Evolutionary conservation across 192 early-diverging fungal genomes (phyloP).

Genomic region (Backusella tarrabulga): DNA sequence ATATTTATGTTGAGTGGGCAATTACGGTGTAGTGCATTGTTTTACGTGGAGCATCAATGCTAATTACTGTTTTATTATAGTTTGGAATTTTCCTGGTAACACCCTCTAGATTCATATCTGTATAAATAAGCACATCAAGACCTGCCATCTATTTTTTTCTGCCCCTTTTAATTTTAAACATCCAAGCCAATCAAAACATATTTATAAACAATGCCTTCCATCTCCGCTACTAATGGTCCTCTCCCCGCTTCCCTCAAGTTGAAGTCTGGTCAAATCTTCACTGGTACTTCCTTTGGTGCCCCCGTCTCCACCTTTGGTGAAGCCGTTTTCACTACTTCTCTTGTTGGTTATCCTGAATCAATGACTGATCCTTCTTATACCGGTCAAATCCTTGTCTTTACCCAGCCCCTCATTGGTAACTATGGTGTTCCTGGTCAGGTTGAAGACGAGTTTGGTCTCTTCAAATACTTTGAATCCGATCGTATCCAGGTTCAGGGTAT

Average conservation of each 20-base stretch:
- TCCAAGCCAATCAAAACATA: neutral
- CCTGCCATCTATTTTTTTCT: constrained; percentile 3
- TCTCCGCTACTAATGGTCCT: constrained; percentile 21
- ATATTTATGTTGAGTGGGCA: neutral
- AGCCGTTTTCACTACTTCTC: constrained; percentile 91
- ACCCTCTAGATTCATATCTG: neutral
- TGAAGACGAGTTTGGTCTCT: constrained; percentile 79
- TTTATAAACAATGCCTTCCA: neutral
- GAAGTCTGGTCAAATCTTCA: constrained; percentile 78
- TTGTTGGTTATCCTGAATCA: constrained; percentile 96
- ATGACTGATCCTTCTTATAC: constrained; percentile 98
- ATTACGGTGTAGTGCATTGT: neutral
- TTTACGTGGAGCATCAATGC: neutral
- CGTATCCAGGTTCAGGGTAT: constrained; percentile 85
- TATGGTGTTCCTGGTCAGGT: constrained; percentile 84
- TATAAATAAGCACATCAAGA: constrained; percentile 7
- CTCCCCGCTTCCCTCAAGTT: constrained; percentile 71
- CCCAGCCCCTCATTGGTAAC: constrained; percentile 95
- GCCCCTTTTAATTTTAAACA: neutral
- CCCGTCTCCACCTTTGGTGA: constrained; percentile 74
- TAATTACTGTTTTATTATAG: neutral
- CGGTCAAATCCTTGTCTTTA: constrained; percentile 95
- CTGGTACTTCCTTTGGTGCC: constrained; percentile 87
- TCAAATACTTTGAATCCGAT: constrained; percentile 85
- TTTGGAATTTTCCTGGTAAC: constrained; percentile 28